Evolutionary conservation across 768 basidiomycete species (phyloP).

Genomic region (Phlegmacium glaucopus): DNA sequence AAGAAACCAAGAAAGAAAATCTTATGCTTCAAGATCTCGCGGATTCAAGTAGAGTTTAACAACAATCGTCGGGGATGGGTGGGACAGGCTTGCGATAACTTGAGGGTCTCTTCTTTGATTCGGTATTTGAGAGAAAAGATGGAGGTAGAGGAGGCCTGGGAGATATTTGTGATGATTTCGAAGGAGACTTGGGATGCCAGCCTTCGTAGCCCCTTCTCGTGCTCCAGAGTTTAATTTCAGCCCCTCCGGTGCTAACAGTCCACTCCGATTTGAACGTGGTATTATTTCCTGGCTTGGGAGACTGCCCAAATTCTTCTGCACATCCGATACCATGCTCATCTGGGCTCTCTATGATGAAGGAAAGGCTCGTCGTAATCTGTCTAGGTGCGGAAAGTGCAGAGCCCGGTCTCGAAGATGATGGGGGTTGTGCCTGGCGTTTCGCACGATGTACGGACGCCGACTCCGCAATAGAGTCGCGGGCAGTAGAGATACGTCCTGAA

Average conservation of each 20-base stretch:
- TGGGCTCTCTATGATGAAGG: slow-evolving; percentile 32
- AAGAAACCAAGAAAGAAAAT: no score
- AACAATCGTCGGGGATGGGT: slow-evolving; percentile 14
- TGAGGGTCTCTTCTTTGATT: slow-evolving; percentile 15
- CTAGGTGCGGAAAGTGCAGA: slow-evolving; percentile 10
- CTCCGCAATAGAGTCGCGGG: slow-evolving; percentile 21
- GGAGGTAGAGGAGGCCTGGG: slow-evolving; percentile 7
- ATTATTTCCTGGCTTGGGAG: slow-evolving; percentile 9
- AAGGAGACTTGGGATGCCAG: slow-evolving; percentile 12
- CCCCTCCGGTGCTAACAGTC: slow-evolving; percentile 11
- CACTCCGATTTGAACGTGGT: slow-evolving; percentile 11
- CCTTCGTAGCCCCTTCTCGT: slow-evolving; percentile 25
- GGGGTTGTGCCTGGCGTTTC: slow-evolving; percentile 7
- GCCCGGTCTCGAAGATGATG: slow-evolving; percentile 9
- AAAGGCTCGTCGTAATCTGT: slow-evolving; percentile 16
- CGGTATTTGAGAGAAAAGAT: slow-evolving; percentile 1
- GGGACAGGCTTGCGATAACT: slow-evolving; percentile 27
- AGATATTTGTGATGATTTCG: neutral
- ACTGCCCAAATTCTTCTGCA: slow-evolving; percentile 23
- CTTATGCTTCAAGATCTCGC: no score
- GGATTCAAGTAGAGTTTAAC: no score
- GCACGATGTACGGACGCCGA: slow-evolving; percentile 14
- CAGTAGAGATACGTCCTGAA: slow-evolving; percentile 13
- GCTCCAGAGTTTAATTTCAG: slow-evolving; percentile 24
- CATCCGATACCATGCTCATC: slow-evolving; percentile 27